Base-by-base conservation (phyloP, 805 yeast genomes). In the Saccharomycopsis synnaedendra region DNA sequence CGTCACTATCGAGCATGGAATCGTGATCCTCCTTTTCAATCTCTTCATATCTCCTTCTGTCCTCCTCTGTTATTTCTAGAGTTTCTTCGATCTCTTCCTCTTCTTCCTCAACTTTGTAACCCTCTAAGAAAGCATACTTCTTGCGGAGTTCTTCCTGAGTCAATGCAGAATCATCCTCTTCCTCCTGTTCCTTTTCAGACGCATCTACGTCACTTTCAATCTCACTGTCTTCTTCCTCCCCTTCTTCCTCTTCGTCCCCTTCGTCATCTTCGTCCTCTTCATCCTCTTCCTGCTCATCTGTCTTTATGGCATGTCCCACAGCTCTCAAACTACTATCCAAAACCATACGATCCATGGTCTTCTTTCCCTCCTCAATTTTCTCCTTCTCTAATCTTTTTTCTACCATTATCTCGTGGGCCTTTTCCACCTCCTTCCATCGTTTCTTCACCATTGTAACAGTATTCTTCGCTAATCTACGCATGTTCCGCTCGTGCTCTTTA, bases 381-480 rank as follows among this genome's bases (percentile, higher is more conserved):
- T 49, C 49, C 35, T 46, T 11, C 42, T 52, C 53, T 32, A 39
- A 33, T 32, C 51, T 32, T 34, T 39, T 41, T n/a, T 52, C 44
- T 11, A 48, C 49, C 19, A 49, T 49, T 30, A 52, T 52, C 37
- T 42, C 72, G 59, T 75, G 82, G 1, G 86, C 94, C 60, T 85
- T 87, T 53, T 82, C 85, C 2, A 97, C 98, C 43, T 88, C 71
- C 28, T 72, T 67, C 99, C 99, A 93, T 58, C 93, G 80, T 61
- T 81, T 87, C 63, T 82, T 82, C 7, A 93, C 96, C 41, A 88
- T 87, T 56, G 77, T 81, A 1, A 85, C 83, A 0, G 94, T 84
- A 43, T 80, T 73, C 56, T 86, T 76, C n/a, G 96, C 95, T 34
- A 90, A 62, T 50, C 74, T 76, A 49, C 73, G 69, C 49, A 83